phyloP scores from a whole-genome alignment of 345 rosid genomes.

The Eutrema heterophyllum region DNA sequence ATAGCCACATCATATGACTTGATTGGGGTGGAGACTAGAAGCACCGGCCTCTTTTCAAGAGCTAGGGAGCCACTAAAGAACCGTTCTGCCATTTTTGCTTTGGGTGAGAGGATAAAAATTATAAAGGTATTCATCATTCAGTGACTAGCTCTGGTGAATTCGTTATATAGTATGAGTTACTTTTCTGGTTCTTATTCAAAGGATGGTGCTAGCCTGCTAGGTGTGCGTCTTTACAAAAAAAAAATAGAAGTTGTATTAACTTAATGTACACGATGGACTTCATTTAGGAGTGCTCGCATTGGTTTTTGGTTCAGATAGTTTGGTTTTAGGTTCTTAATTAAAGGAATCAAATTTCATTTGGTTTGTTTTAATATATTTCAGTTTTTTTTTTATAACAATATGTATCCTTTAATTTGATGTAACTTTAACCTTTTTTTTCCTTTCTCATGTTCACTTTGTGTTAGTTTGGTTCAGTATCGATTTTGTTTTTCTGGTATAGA shows the following conservation, averaged over 20 bases:
- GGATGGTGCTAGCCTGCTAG: neutral
- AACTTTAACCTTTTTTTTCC: neutral
- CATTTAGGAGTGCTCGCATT: neutral
- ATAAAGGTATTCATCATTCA: slow-evolving; percentile 56
- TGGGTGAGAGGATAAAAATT: slow-evolving; percentile 88
- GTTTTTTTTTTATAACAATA: neutral
- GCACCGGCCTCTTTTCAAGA: slow-evolving; percentile 74
- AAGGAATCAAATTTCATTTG: neutral
- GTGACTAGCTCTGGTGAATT: neutral
- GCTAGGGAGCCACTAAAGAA: slow-evolving; percentile 88
- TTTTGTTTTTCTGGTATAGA: slow-evolving; percentile 1
- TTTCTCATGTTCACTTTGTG: neutral
- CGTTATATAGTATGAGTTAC: neutral
- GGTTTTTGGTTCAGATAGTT: neutral
- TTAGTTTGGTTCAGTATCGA: neutral
- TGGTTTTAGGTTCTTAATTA: neutral
- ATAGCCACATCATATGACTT: slow-evolving; percentile 88
- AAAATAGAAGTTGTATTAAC: neutral
- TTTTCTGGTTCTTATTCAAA: neutral
- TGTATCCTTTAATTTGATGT: neutral
- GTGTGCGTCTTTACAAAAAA: neutral
- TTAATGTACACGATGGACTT: neutral
- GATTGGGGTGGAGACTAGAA: slow-evolving; percentile 95
- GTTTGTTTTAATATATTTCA: neutral
- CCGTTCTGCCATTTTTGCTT: slow-evolving; percentile 87